A percentile compares a stretch with the other conserved stretches of the same genome.
These are phyloP conservation scores for Sisymbrium irio DNA, from an alignment of 345 rosid genomes.

Conservation along the genomic window DNA sequence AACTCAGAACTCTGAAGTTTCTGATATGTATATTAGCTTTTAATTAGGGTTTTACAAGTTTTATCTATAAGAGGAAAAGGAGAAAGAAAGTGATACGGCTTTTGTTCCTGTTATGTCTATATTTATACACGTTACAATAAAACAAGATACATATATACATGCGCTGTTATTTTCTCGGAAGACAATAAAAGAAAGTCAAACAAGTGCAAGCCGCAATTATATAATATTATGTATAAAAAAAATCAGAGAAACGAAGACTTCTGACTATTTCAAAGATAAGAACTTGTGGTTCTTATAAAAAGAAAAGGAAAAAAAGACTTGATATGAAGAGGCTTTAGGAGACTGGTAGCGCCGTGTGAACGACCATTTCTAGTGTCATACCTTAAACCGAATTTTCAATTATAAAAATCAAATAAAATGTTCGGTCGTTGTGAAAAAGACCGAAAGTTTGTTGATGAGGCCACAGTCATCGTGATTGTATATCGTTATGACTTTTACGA, in stretches of 20 bases:
- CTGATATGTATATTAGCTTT: neutral
- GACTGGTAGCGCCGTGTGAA: slow-evolving; percentile 19
- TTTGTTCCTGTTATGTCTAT: slow-evolving; percentile 21
- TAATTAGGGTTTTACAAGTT: slow-evolving; percentile 9
- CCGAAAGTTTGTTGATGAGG: neutral
- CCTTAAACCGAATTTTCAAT: neutral
- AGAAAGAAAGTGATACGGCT: slow-evolving; percentile 17
- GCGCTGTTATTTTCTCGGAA: neutral
- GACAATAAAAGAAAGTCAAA: slow-evolving; percentile 27
- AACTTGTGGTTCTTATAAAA: neutral
- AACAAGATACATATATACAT: slow-evolving; percentile 1
- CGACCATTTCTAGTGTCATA: neutral
- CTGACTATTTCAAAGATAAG: slow-evolving; percentile 28
- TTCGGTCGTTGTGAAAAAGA: slow-evolving; percentile 15
- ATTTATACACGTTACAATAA: neutral
- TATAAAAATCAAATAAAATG: neutral
- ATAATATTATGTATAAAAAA: neutral
- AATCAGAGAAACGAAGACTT: slow-evolving; percentile 24
- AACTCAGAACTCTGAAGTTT: neutral
- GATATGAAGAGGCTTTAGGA: slow-evolving; percentile 1
- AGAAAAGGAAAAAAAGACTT: neutral
- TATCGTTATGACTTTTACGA: neutral
- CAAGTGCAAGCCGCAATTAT: slow-evolving; percentile 22
- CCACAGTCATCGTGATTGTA: slow-evolving; percentile 3
- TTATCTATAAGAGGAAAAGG: slow-evolving; percentile 6